Conservation (phyloP, 768 basidiomycete genomes). For the Suillus bovinus region DNA sequence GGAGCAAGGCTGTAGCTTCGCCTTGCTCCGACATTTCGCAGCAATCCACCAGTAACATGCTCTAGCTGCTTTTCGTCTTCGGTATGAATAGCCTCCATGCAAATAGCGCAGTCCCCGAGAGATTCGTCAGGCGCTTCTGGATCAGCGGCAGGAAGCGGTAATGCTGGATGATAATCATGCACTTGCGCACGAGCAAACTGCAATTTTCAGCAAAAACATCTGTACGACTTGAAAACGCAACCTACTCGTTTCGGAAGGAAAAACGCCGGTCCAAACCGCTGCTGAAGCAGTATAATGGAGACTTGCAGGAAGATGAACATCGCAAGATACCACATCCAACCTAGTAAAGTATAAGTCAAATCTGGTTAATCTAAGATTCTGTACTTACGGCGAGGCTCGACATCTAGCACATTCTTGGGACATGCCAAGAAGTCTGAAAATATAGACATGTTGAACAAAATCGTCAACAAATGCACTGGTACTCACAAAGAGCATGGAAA, state of each 20-base stretch:
- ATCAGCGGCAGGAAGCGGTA: conserved; percentile 60
- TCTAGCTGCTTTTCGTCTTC: conserved; percentile 42
- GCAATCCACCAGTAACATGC: conserved; percentile 39
- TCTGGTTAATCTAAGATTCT: background rate
- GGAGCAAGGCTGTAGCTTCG: conserved; percentile 85
- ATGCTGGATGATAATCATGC: conserved; percentile 85
- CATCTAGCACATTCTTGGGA: conserved; percentile 84
- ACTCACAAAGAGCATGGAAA: conserved; percentile 74
- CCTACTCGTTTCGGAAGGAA: conserved; percentile 74
- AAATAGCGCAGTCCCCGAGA: conserved; percentile 88
- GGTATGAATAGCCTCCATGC: conserved; percentile 82
- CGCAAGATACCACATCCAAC: conserved; percentile 64
- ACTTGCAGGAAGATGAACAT: conserved; percentile 65
- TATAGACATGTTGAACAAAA: conserved; percentile 7
- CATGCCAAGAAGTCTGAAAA: conserved; percentile 75
- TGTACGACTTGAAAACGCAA: conserved; percentile 2
- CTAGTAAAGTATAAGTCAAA: conserved; percentile 35
- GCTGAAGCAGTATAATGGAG: conserved; percentile 66
- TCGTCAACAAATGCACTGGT: background rate
- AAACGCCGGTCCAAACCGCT: conserved; percentile 76
- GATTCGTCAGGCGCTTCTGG: conserved; percentile 74
- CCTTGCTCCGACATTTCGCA: conserved; percentile 39
- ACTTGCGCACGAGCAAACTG: conserved; percentile 61
- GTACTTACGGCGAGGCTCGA: conserved; percentile 67
- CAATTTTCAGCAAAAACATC: background rate